phyloP scores from a whole-genome alignment of 176 grass and related monocot species.

The Hordeum vulgare region DNA sequence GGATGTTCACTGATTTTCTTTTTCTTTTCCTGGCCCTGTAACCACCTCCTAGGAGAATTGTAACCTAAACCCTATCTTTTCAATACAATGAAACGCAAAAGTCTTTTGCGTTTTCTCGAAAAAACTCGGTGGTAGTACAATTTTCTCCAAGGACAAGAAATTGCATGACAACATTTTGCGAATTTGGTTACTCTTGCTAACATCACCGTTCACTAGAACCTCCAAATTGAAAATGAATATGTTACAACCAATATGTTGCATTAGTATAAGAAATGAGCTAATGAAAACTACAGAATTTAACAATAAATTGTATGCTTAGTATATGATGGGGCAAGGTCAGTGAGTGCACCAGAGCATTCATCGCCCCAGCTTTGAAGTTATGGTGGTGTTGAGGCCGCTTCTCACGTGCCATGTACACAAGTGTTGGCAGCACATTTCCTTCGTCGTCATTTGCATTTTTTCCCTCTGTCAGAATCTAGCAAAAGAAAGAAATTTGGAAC shows the following conservation, averaged over 20 bases:
- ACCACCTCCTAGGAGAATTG: too few relatives aligned
- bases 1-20: too few relatives aligned
- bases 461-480: slow-evolving; percentile 63
- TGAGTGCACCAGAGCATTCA: slow-evolving; percentile 62
- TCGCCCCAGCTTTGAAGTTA: slow-evolving; percentile 86
- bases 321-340: not conserved
- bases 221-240: not conserved
- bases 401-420: slow-evolving; percentile 87
- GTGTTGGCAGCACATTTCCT: slow-evolving; percentile 43
- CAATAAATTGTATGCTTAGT: not conserved
- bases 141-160: not conserved
- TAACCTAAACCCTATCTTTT: too few relatives aligned
- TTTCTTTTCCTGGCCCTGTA: too few relatives aligned
- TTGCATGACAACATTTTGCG: not conserved
- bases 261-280: not conserved
- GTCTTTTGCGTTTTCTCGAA: too few relatives aligned
- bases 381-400: slow-evolving; percentile 64
- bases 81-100: too few relatives aligned
- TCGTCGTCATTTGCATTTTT: slow-evolving; percentile 25
- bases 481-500: not conserved
- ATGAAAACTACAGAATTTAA: not conserved
- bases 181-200: not conserved
- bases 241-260: not conserved
- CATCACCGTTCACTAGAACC: not conserved
- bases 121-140: too few relatives aligned